A percentile compares a stretch with the other conserved stretches of the same genome.
Evolutionary conservation across 2,329 filamentous ascomycete genomes (phyloP).

Genomic region (Clonostachys sp.): DNA sequence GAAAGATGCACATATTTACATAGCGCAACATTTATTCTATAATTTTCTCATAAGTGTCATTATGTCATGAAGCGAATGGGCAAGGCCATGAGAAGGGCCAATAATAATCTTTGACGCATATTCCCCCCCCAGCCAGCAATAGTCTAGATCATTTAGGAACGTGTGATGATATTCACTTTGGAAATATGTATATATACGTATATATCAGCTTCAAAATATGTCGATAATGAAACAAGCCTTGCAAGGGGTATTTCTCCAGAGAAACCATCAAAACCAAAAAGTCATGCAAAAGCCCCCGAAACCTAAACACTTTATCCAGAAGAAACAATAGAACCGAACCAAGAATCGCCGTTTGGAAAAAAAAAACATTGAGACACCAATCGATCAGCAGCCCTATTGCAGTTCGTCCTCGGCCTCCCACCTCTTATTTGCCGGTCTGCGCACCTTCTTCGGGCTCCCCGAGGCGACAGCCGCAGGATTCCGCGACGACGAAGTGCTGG

Average conservation of each 20-base stretch:
- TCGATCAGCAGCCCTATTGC: conserved; percentile 10
- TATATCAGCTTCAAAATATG: neutral
- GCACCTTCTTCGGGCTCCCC: conserved; percentile 48
- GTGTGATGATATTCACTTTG: neutral
- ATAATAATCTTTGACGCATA: no score
- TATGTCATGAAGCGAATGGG: no score
- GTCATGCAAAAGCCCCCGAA: no score
- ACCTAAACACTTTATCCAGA: no score
- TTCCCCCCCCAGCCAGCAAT: no score
- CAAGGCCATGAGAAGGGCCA: no score
- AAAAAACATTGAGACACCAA: neutral
- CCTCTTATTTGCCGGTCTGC: conserved; percentile 39
- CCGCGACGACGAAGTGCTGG: conserved; percentile 3
- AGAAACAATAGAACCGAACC: neutral
- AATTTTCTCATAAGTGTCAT: no score
- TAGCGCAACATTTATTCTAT: no score
- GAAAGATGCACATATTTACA: no score
- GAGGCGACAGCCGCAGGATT: conserved; percentile 16
- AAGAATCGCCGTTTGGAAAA: neutral
- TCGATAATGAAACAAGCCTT: neutral
- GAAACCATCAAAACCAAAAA: no score
- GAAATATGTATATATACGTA: neutral
- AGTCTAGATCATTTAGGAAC: no score
- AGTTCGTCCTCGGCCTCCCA: conserved; percentile 42
- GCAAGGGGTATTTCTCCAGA: neutral